Base-by-base conservation (phyloP, 441 rosid genomes). In the Pelargonium fulgidum region DNA sequence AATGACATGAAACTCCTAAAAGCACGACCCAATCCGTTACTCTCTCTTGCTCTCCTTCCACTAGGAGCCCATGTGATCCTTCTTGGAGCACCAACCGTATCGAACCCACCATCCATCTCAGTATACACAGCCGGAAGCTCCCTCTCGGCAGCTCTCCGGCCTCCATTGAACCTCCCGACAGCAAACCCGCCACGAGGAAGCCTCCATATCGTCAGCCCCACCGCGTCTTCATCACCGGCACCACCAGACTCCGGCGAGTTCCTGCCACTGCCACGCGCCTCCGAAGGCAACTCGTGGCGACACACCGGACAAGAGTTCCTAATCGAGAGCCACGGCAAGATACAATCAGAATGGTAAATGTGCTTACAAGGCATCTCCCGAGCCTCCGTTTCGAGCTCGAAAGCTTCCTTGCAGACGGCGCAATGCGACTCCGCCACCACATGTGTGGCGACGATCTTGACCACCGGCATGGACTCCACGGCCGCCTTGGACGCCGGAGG, bases 301-400 rank as follows among this genome's bases (percentile, higher is more conserved):
- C 93, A 88, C 13, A 88, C 85, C 0, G 91, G 93, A 62, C 93
- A 88, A 0, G 93, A 88, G 58, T 88, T 88, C 13, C 89, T 84
- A 17, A 84, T 76, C 4, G 82, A 76, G 3, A 88, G 81, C 93
- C 93, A 88, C 0, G 93, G 91, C 0, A 86, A 76, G 20, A 88
- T 88, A 62, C 93, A 88, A 61, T 86, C 89, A 0, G 84, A 68
- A 29, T 88, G 91, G 62, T 83, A 88, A 2, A 88, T 81, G 68
- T 86, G 93, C 68, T 86, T 84, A 72, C 93, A 88, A 4, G 91
- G 89, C 91, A 88, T 85, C 70, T 89, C 88, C 0, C 87, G 78
- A 16, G 86, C 91, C 85, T 84, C 90, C 4, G 75, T 44, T 1
- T 83, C 78, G 0, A 81, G 64, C 72, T 85, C 90, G 74, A 89